A percentile compares a stretch with the other conserved stretches of the same genome.
phyloP scores from a whole-genome alignment of 805 yeast genomes.

The Metschnikowia arizonensis region DNA sequence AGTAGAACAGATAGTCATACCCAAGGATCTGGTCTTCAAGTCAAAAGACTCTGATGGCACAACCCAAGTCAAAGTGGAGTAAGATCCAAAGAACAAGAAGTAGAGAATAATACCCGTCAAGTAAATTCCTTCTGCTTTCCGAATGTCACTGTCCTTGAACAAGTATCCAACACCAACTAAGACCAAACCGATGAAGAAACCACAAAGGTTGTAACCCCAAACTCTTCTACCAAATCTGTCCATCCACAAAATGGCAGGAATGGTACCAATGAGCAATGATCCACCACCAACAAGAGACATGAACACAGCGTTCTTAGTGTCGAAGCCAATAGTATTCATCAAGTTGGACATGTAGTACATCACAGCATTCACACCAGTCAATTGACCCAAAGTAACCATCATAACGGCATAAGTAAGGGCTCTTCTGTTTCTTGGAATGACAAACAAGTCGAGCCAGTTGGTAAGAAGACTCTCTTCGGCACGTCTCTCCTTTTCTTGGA shows the following conservation, averaged over 20 bases:
- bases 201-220: conserved; percentile 57
- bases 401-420: conserved; percentile 54
- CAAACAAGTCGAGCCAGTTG: conserved; percentile 49
- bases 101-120: conserved; percentile 60
- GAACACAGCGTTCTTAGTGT: conserved; percentile 48
- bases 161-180: conserved; percentile 57
- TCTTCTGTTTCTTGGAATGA: conserved; percentile 56
- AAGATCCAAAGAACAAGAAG: conserved; percentile 64
- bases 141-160: conserved; percentile 35
- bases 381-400: conserved; percentile 59
- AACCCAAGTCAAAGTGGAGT: conserved; percentile 67
- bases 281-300: conserved; percentile 73
- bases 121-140: conserved; percentile 56
- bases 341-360: conserved; percentile 61
- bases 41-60: conserved; percentile 63
- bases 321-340: conserved; percentile 54
- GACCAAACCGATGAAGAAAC: conserved; percentile 57
- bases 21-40: conserved; percentile 54
- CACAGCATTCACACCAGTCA: conserved; percentile 66
- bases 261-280: conserved; percentile 56
- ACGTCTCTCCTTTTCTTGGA: conserved; percentile 41
- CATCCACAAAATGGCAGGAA: conserved; percentile 60
- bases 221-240: conserved; percentile 54
- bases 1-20: conserved; percentile 59
- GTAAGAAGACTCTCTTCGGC: conserved; percentile 33